Percentiles rank a stretch among this genome's conserved stretches.
Evolutionary conservation across 352 stramenopile genomes (phyloP).

Genomic region (Pythium scleroteichum): DNA sequence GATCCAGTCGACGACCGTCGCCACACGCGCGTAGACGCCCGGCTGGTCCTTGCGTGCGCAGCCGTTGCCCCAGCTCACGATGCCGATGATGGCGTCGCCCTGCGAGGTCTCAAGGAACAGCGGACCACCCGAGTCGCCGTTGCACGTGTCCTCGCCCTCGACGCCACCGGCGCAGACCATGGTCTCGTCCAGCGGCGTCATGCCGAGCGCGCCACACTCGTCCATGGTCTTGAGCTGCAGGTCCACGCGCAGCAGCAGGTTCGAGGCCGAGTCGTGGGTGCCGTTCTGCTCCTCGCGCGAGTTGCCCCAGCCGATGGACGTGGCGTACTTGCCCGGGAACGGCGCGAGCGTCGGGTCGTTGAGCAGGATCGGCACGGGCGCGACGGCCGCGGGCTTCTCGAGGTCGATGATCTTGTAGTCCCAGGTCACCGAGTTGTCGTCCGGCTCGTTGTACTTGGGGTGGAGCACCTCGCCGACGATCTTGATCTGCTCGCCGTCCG

Average conservation of each 20-base stretch:
- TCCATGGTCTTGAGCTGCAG: not conserved
- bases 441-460: slow-evolving; percentile 18
- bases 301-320: slow-evolving; percentile 19
- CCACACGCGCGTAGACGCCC: slow-evolving; percentile 22
- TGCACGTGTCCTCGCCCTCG: slow-evolving; percentile 25
- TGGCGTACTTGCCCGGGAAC: slow-evolving; percentile 17
- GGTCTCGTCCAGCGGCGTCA: slow-evolving; percentile 14
- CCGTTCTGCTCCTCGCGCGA: slow-evolving; percentile 12
- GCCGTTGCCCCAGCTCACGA: slow-evolving; percentile 30
- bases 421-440: not conserved
- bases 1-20: slow-evolving; percentile 18
- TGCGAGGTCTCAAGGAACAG: slow-evolving; percentile 18
- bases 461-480: slow-evolving; percentile 18
- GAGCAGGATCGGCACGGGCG: slow-evolving; percentile 11
- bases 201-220: not conserved
- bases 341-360: slow-evolving; percentile 10
- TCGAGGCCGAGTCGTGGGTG: slow-evolving; percentile 17
- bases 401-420: slow-evolving; percentile 30
- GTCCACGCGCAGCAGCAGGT: slow-evolving; percentile 4
- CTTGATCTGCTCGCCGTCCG: slow-evolving; percentile 26
- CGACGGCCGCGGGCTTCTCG: slow-evolving; percentile 7
- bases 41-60: slow-evolving; percentile 22
- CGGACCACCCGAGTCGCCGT: slow-evolving; percentile 33
- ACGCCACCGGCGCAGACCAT: slow-evolving; percentile 25
- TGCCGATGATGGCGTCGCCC: slow-evolving; percentile 24